Evolutionary conservation across 2,329 filamentous ascomycete genomes (phyloP).

Genomic region (Phialophora verrucosa): DNA sequence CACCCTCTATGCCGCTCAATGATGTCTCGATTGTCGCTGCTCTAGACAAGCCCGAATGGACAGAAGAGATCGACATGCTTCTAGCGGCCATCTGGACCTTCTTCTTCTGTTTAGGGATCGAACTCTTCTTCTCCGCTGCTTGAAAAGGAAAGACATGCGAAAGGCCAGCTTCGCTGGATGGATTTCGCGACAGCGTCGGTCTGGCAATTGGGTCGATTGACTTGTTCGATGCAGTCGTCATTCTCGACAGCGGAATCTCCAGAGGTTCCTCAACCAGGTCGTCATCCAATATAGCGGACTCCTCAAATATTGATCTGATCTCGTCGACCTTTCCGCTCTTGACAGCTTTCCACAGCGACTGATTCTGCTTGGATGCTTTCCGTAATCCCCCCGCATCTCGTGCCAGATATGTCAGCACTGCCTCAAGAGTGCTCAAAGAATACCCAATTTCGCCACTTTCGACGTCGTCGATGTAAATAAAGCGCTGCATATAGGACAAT

Average conservation of each 20-base stretch:
- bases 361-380: slow-evolving; percentile 84
- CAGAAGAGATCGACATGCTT: slow-evolving; percentile 86
- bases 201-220: slow-evolving; percentile 34
- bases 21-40: slow-evolving; percentile 78
- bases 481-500: slow-evolving; percentile 93
- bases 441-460: slow-evolving; percentile 97
- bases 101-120: slow-evolving; percentile 57
- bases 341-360: slow-evolving; percentile 83
- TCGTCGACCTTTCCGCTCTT: slow-evolving; percentile 76
- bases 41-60: slow-evolving; percentile 79
- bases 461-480: slow-evolving; percentile 97
- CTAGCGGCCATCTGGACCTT: slow-evolving; percentile 88
- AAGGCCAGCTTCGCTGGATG: slow-evolving; percentile 55
- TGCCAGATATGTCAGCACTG: slow-evolving; percentile 84
- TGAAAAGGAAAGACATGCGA: slow-evolving; percentile 94
- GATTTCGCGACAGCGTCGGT: slow-evolving; percentile 47
- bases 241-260: slow-evolving; percentile 35
- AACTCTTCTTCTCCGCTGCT: slow-evolving; percentile 52
- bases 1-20: slow-evolving; percentile 76
- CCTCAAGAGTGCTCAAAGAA: slow-evolving; percentile 92
- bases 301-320: slow-evolving; percentile 80
- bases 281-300: slow-evolving; percentile 58
- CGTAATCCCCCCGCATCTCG: slow-evolving; percentile 81
- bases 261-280: slow-evolving; percentile 53
- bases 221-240: slow-evolving; percentile 28